Conservation (phyloP, 148 eudicot species). For the Camellia sinensis region DNA sequence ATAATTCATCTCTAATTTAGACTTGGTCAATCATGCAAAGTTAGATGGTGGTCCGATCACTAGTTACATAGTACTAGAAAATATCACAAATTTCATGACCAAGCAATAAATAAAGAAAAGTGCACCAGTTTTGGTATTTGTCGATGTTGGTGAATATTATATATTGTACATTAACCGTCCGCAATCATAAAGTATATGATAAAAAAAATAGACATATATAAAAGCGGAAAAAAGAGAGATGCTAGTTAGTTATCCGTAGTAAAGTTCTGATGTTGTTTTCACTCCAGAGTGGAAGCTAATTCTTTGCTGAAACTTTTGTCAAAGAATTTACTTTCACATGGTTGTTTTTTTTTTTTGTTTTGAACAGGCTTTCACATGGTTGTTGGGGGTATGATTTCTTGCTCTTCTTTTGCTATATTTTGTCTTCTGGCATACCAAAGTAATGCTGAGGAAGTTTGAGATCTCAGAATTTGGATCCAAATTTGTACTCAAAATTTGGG, state of each 20-base stretch:
- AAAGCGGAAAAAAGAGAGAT: not conserved
- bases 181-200: not conserved
- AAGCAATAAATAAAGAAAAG: no score
- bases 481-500: no score
- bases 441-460: not conserved
- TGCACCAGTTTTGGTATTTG: no score
- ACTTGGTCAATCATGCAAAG: not conserved
- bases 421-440: not conserved
- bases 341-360: not conserved
- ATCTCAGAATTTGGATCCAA: no score
- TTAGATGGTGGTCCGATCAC: slow-evolving; percentile 1
- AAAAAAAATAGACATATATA: no score
- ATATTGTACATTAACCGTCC: no score
- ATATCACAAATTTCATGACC: not conserved
- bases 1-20: not conserved
- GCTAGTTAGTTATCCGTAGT: not conserved
- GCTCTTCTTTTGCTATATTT: not conserved
- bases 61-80: not conserved
- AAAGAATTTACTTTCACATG: not conserved
- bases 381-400: not conserved
- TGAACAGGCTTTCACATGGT: not conserved
- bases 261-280: not conserved
- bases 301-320: slow-evolving; percentile 20
- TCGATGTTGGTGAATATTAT: no score
- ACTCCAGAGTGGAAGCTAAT: slow-evolving; percentile 1